Base-by-base conservation (phyloP, 805 yeast genomes). In the Yamadazyma philogaea region DNA sequence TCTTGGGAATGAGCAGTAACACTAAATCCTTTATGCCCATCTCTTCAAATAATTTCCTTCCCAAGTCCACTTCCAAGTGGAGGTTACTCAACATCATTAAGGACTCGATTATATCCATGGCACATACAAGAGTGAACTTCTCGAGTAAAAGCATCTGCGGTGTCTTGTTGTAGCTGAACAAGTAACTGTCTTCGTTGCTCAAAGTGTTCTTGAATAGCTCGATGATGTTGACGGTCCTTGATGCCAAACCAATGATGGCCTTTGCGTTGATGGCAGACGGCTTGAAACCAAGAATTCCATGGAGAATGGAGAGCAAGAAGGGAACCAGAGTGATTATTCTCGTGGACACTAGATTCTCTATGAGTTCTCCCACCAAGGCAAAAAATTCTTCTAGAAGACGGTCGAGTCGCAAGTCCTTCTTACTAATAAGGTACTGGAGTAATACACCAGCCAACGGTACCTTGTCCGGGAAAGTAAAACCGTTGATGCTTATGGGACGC, bases 61-160 rank as follows among this genome's bases (percentile, higher is more conserved):
- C 30, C 15, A 30, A 27, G 3, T 42, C 39, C 10, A 31, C 12
- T 12, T 40, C 38, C 21, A 24, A 34, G 16, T 37, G 28, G 12
- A 38, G 34, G 26, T 30, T 31, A 17, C 37, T 24, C 10, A 45
- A 31, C 12, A 32, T 15, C 30, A 68, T 52, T 14, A 79, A 56
- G 0, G 66, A 61, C 50, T 82, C 88, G 16, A 83, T 49, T 2
- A 79, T 61, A 52, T 84, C 89, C 58, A 78, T 67, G 2, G 78
- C 62, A 54, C 73, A 77, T 0, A 74, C 57, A 5, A 81, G 60
- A 0, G 70, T 66, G 45, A 81, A 67, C 21, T 74, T 72, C 42
- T 81, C 80, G 2, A 82, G 19, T 10, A 40, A 17, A 15, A 35
- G 37, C 12, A 42, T 39, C 39, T 46, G 53, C n/a, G 37, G 27